Percentiles rank a stretch among this genome's conserved stretches.
Conservation (phyloP, 1,139 yeast species). For the Hyphopichia buzzinii region DNA sequence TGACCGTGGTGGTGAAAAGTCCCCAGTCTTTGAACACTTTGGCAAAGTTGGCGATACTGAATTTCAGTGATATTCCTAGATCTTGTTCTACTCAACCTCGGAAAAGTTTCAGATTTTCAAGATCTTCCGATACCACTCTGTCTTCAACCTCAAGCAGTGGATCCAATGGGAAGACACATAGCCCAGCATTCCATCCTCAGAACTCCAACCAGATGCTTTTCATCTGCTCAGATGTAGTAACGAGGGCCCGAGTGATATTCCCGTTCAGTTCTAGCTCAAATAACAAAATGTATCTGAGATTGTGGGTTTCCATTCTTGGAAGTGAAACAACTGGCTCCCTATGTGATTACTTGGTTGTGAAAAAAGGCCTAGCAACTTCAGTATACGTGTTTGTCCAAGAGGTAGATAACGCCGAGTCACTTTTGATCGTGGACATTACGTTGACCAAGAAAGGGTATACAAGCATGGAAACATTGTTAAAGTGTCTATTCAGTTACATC, state of each 20-base stretch:
- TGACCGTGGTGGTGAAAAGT: slow-evolving; percentile 59
- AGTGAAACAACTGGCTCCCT: slow-evolving; percentile 54
- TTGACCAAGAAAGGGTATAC: slow-evolving; percentile 43
- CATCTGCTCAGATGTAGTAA: not conserved
- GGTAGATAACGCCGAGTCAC: slow-evolving; percentile 28
- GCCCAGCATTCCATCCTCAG: not conserved
- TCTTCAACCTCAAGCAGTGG: not conserved
- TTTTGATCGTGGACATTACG: slow-evolving; percentile 44
- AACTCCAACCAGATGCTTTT: not conserved
- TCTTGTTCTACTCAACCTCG: not conserved
- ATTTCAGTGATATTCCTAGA: slow-evolving; percentile 32
- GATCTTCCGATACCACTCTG: not conserved
- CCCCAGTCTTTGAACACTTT: slow-evolving; percentile 60
- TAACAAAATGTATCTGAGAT: not conserved
- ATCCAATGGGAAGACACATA: not conserved
- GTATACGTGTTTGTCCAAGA: slow-evolving; percentile 39
- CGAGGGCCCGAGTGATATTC: not conserved
- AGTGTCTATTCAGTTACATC: slow-evolving; percentile 24
- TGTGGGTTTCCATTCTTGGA: slow-evolving; percentile 60
- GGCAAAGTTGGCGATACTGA: slow-evolving; percentile 45
- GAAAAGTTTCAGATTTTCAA: not conserved
- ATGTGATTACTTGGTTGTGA: slow-evolving; percentile 26
- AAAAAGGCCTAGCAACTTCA: slow-evolving; percentile 24
- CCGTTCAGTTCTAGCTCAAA: not conserved
- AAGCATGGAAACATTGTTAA: slow-evolving; percentile 25